Conservation (phyloP, 1,284 basidiomycete genomes). For the Inonotus hispidus region DNA sequence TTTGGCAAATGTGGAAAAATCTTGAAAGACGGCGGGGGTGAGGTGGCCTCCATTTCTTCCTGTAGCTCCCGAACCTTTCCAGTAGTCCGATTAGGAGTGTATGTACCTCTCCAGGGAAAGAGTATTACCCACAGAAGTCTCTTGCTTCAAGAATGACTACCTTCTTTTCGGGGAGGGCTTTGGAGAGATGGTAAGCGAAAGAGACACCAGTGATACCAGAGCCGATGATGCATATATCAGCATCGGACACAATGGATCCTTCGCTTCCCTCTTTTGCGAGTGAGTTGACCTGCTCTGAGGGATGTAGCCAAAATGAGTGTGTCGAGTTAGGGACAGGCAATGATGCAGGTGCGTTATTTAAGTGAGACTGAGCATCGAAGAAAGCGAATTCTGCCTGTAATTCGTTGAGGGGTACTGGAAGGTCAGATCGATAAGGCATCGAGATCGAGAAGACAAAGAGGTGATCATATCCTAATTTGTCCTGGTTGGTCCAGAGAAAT, state of each 20-base stretch:
- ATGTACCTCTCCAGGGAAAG: background rate
- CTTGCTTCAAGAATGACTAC: slow-evolving; percentile 67
- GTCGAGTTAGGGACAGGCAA: slow-evolving; percentile 58
- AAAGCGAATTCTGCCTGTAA: slow-evolving; percentile 1
- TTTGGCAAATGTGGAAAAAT: slow-evolving; percentile 37
- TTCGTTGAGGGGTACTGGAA: slow-evolving; percentile 17
- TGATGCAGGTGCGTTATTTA: slow-evolving; percentile 23
- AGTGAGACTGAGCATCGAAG: slow-evolving; percentile 7
- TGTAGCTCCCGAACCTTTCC: slow-evolving; percentile 72
- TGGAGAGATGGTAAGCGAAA: slow-evolving; percentile 62
- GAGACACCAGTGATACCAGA: slow-evolving; percentile 74
- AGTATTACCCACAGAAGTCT: slow-evolving; percentile 60
- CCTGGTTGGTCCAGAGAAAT: background rate
- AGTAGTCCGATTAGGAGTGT: background rate
- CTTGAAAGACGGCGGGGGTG: slow-evolving; percentile 44
- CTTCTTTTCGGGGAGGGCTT: slow-evolving; percentile 32
- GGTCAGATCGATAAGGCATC: slow-evolving; percentile 6
- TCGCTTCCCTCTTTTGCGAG: slow-evolving; percentile 58
- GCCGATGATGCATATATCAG: slow-evolving; percentile 73
- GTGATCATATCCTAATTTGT: too few relatives aligned
- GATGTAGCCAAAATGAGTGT: slow-evolving; percentile 63
- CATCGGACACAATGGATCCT: slow-evolving; percentile 47
- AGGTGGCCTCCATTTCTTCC: slow-evolving; percentile 79
- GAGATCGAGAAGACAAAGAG: background rate
- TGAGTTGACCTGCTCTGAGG: slow-evolving; percentile 52